These are phyloP conservation scores for Diaporthe vaccinii DNA, from an alignment of 2,329 filamentous ascomycete genomes.

Conservation along the genomic window DNA sequence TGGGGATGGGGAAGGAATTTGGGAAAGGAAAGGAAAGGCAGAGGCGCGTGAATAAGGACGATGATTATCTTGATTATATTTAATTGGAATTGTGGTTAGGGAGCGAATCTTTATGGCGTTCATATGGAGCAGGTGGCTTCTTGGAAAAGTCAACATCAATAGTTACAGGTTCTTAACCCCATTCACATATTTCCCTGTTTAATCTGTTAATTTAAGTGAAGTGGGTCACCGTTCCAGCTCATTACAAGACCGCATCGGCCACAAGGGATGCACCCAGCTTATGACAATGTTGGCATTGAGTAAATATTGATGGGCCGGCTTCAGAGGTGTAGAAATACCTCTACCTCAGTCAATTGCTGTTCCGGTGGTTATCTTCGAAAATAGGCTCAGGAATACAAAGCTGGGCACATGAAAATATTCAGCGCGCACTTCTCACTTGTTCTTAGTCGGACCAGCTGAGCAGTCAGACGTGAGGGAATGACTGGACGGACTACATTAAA, in stretches of 20 bases:
- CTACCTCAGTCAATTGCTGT: not conserved
- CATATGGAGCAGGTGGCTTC: not conserved
- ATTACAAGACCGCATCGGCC: not conserved
- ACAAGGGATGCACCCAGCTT: not conserved
- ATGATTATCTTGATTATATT: slow-evolving; percentile 1
- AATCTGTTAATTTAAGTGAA: not conserved
- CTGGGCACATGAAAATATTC: not conserved
- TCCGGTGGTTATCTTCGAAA: not conserved
- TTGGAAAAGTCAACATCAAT: not conserved
- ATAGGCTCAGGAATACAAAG: not conserved
- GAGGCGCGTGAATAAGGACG: not conserved
- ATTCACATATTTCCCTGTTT: not conserved
- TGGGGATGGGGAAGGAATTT: not conserved
- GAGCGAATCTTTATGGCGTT: not conserved
- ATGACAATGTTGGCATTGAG: not conserved
- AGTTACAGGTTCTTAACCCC: not conserved
- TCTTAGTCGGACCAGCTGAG: not conserved
- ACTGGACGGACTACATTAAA: too few species aligned
- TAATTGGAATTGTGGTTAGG: not conserved
- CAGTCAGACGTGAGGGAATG: not conserved
- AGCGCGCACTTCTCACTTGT: not conserved
- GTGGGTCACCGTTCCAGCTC: not conserved
- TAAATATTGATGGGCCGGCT: not conserved
- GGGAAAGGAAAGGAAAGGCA: not conserved
- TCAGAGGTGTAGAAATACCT: not conserved